Evolutionary conservation across 2,329 filamentous ascomycete genomes (phyloP).

Genomic region (Neophaeococcomyces mojaviensis): DNA sequence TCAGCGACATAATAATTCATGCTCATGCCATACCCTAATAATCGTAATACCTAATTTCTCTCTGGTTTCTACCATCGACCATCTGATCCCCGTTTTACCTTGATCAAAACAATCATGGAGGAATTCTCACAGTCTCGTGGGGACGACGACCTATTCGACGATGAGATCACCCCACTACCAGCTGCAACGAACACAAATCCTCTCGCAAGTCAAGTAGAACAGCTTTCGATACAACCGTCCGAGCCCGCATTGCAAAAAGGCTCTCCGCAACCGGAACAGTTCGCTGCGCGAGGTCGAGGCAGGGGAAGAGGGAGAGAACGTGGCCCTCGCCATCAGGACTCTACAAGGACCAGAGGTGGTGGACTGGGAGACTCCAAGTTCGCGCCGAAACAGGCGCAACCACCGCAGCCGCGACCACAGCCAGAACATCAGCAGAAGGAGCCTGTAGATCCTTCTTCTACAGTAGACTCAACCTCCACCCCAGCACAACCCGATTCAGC

Average conservation of each 20-base stretch:
- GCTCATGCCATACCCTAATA: no score
- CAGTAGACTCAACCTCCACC: constrained; percentile 15
- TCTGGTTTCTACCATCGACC: no score
- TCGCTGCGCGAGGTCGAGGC: no score
- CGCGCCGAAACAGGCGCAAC: constrained; percentile 11
- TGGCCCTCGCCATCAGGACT: constrained; percentile 15
- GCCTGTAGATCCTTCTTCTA: background rate
- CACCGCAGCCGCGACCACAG: constrained; percentile 5
- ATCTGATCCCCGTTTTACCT: no score
- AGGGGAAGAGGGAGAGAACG: constrained; percentile 27
- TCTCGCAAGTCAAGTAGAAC: constrained; percentile 15
- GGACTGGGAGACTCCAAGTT: constrained; percentile 22
- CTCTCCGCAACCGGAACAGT: no score
- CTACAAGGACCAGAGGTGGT: constrained; percentile 1
- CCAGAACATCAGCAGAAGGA: constrained; percentile 4
- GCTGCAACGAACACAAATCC: constrained; percentile 25
- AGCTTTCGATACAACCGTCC: constrained; percentile 12
- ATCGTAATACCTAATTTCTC: no score
- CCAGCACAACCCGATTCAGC: constrained; percentile 1
- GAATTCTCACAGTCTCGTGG: constrained; percentile 44
- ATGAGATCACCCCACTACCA: constrained; percentile 41
- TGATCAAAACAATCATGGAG: constrained; percentile 29
- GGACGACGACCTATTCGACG: constrained; percentile 44
- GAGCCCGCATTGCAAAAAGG: no score
- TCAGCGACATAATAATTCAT: background rate